Percentiles rank a stretch among this genome's conserved stretches.
These are phyloP conservation scores for Pythium graminicola DNA, from an alignment of 352 stramenopile species.

Conservation along the genomic window DNA sequence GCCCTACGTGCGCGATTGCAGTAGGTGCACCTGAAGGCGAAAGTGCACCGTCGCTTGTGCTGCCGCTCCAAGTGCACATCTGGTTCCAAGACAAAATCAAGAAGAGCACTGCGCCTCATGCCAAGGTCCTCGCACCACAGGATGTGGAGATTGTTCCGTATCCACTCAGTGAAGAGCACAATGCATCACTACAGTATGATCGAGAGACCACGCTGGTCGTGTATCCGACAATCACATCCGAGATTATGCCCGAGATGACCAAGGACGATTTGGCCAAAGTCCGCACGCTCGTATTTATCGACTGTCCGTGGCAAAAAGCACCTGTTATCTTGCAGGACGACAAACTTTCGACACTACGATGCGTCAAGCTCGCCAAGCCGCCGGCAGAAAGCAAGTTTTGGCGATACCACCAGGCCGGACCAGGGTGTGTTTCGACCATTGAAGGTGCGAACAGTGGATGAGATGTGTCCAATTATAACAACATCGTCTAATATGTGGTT, in stretches of 20 bases:
- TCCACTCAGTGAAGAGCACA: slow-evolving; percentile 28
- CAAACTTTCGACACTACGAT: slow-evolving; percentile 45
- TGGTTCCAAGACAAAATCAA: slow-evolving; percentile 87
- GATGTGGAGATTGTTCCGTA: slow-evolving; percentile 70
- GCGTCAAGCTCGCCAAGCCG: slow-evolving; percentile 72
- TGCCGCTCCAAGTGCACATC: slow-evolving; percentile 77
- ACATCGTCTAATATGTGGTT: background rate
- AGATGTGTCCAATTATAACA: background rate
- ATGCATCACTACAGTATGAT: slow-evolving; percentile 39
- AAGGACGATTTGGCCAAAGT: slow-evolving; percentile 49
- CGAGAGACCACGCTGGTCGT: slow-evolving; percentile 61
- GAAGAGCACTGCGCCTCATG: slow-evolving; percentile 84
- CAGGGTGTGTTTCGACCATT: slow-evolving; percentile 84
- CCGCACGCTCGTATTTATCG: slow-evolving; percentile 79
- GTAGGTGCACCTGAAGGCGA: slow-evolving; percentile 49
- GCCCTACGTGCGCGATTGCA: slow-evolving; percentile 57
- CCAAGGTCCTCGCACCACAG: slow-evolving; percentile 64
- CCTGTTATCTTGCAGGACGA: slow-evolving; percentile 61
- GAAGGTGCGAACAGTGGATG: slow-evolving; percentile 53
- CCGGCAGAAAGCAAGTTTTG: slow-evolving; percentile 83
- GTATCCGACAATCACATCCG: slow-evolving; percentile 68
- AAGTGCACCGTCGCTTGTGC: slow-evolving; percentile 41
- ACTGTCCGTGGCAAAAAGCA: slow-evolving; percentile 83
- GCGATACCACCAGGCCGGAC: slow-evolving; percentile 80
- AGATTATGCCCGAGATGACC: slow-evolving; percentile 55